Evolutionary conservation across 257 asterid species (phyloP), one percentile per base, ranked within the genome.

Genomic region (Euphrasia confusa): DNA sequence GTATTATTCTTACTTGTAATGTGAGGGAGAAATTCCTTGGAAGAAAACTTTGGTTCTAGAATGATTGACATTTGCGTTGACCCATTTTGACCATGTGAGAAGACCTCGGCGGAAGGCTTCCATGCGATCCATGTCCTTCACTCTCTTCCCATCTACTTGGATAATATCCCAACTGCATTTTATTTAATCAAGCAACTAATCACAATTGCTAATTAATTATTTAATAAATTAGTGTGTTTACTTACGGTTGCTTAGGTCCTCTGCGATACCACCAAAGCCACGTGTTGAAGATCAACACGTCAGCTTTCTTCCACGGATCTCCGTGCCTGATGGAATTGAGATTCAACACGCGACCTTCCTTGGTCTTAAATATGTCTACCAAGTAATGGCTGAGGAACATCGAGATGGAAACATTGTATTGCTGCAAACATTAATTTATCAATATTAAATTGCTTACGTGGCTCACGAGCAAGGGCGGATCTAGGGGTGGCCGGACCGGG

Each of bases 261-360:
- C 32, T 68, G 15, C 85, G 86, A 5, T 71, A 72, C 89, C 89
- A 86, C 95, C 95, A 86, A 4, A 80, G 92, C 92, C 92, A 86
- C 0, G 89, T 74, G 68, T 86, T 86, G 73, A 86, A 82, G 73
- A 86, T 78, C 40, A 84, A 61, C 57, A 84, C 68, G 37, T 86
- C 87, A 1, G 72, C 74, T 61, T 78, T 74, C 49, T 63, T 79
- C 95, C 95, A 86, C 5, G 28, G 64, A 1, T 65, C 72, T 2
- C 86, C 82, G 59, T 71, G 74, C n/a, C 73, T 70, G 11, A 81
- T 68, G 7, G 85, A 76, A 60, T 82, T 14, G 3, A 42, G 68
- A 52, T 50, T 68, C 72, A 0, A 7, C 49, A 42, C 14, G 4
- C 49, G 49, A 11, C 49, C 49, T 42, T 12, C 56, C 5, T 17